Conservation (phyloP, 177 flowering plant species). For the Tripterygium wilfordii region DNA sequence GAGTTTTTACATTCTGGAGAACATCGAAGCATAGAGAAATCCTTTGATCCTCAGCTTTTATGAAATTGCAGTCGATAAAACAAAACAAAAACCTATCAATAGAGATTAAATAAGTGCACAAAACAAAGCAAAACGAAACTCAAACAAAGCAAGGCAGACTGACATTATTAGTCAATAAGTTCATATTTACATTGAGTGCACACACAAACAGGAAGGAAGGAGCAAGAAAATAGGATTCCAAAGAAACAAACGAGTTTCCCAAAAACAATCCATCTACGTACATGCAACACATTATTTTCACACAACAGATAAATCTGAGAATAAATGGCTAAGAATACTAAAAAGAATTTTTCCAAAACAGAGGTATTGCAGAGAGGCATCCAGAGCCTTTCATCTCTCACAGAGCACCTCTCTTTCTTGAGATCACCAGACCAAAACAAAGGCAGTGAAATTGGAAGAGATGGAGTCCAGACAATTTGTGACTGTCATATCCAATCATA, state of each 20-base stretch:
- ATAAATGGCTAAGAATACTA: constrained; percentile 14
- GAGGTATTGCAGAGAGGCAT: constrained; percentile 17
- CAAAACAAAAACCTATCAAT: background rate
- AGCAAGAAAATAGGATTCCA: background rate
- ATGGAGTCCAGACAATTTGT: constrained; percentile 2
- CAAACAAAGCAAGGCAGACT: background rate
- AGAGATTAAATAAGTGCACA: background rate
- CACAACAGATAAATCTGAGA: constrained; percentile 23
- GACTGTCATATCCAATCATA: background rate
- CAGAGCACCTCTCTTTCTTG: constrained; percentile 12
- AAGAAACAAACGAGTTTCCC: constrained; percentile 23
- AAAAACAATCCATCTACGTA: constrained; percentile 26
- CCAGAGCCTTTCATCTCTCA: constrained; percentile 5
- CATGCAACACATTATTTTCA: constrained; percentile 22
- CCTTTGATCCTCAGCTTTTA: too few relatives aligned
- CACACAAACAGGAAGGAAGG: background rate
- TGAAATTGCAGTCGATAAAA: too few relatives aligned
- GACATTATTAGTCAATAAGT: background rate
- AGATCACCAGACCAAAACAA: constrained; percentile 4
- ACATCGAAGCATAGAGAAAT: too few relatives aligned
- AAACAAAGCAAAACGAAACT: too few relatives aligned
- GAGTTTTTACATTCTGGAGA: too few relatives aligned
- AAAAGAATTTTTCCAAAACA: constrained; percentile 12
- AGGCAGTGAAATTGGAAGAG: constrained; percentile 5
- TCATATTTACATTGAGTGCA: constrained; percentile 4